These are phyloP conservation scores for Amanita rimosa DNA, from an alignment of 768 basidiomycete species.

Conservation along the genomic window DNA sequence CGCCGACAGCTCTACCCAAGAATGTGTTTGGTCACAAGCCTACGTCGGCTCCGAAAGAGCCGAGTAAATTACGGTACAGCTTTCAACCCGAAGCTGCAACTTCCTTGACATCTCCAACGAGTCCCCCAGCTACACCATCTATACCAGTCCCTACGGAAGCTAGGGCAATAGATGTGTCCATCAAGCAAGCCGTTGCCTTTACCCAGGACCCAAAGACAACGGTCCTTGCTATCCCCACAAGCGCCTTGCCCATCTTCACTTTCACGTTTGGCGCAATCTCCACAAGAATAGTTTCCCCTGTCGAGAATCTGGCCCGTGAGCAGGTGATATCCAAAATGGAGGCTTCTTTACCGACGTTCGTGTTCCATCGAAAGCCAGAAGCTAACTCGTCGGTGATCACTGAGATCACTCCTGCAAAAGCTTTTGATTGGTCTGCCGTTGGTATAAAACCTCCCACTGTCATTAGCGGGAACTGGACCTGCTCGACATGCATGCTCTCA, in stretches of 20 bases:
- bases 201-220: slow-evolving; percentile 16
- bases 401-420: slow-evolving; percentile 14
- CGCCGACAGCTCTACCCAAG: slow-evolving; percentile 2
- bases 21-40: slow-evolving; percentile 30
- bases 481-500: slow-evolving; percentile 36
- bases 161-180: not conserved
- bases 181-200: not conserved
- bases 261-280: slow-evolving; percentile 20
- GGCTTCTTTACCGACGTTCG: slow-evolving; percentile 35
- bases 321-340: slow-evolving; percentile 21
- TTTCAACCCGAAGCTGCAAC: slow-evolving; percentile 42
- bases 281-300: slow-evolving; percentile 1
- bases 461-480: slow-evolving; percentile 38
- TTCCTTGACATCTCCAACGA: slow-evolving; percentile 13
- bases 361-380: slow-evolving; percentile 15
- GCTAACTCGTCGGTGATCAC: not conserved
- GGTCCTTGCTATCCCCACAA: slow-evolving; percentile 17
- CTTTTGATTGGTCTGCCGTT: slow-evolving; percentile 54
- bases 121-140: not conserved
- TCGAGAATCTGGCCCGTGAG: slow-evolving; percentile 10
- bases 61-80: slow-evolving; percentile 69
- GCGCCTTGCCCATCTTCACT: slow-evolving; percentile 25
- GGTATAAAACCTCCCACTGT: slow-evolving; percentile 32
- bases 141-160: slow-evolving; percentile 7
- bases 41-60: slow-evolving; percentile 54